Base-by-base conservation (phyloP, 192 early-diverging fungal genomes). In the Allomyces macrogynus region DNA sequence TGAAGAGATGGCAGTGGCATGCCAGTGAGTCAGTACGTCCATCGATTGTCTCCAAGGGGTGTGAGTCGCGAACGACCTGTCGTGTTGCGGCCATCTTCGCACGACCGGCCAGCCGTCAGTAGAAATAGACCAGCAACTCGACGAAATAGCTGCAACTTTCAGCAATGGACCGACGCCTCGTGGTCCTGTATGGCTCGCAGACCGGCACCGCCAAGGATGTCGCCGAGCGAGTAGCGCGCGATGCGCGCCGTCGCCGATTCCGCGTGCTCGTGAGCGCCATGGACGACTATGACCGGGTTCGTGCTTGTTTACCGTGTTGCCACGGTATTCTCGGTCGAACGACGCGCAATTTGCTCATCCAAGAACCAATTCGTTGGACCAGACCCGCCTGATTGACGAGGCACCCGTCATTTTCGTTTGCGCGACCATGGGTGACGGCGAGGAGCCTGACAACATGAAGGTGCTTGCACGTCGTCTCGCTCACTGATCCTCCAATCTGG, bases 361-460 rank as follows among this genome's bases (percentile, higher is more conserved):
- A 25, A 26, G 24, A 22, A 9, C 20, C n/a, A 68, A 61, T 9
- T 1, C 32, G 1, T 3, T 25, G 4, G 61, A 18, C 63, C 23
- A 60, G 24, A 49, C n/a, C 11, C 8, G 24, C 5, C 49, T 5
- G 40, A 23, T 43, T 65, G 12, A 44, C 61, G 64, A 9, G 57
- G 14, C 49, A 60, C 66, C 86, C 62, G 85, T 80, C 10, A 70
- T 96, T 20, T 99, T 96, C 74, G 79, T 92, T 32, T 90, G 89
- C 57, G 89, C 93, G 0, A 94, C 92, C 0, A 93, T 92, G 24
- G 95, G 95, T 4, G 91, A 97, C 73, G 95, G 95, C 57, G 86
- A 81, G 12, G 86, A 88, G 69, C 93, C 93, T 1, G 84, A 86
- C 63, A 95, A 88, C 67, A 97, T 97, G 95, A 86, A 79, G 71